Conservation (phyloP, 2,329 filamentous ascomycete species). For the Arthroderma sp. region DNA sequence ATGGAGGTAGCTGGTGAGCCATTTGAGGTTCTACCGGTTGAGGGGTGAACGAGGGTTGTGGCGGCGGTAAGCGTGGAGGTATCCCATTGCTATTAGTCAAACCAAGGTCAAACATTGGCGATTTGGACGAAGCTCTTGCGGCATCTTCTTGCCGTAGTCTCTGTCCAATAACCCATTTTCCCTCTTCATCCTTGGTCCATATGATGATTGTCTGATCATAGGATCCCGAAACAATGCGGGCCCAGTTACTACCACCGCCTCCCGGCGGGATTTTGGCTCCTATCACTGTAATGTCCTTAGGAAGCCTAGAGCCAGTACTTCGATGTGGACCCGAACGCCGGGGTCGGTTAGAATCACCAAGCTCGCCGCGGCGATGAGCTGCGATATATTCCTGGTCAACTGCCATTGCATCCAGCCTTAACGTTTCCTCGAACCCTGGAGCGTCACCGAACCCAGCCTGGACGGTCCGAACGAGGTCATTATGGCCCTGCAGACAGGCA, state of each 20-base stretch:
- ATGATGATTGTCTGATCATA: conserved; percentile 95
- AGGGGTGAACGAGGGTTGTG: too few species aligned
- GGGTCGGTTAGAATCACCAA: conserved; percentile 29
- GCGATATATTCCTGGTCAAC: conserved; percentile 62
- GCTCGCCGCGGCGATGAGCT: conserved; percentile 36
- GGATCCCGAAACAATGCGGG: conserved; percentile 89
- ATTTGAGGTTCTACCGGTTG: too few species aligned
- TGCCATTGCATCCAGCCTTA: conserved; percentile 56
- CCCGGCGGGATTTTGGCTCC: conserved; percentile 83
- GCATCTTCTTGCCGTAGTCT: conserved; percentile 53
- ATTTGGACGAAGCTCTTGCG: conserved; percentile 20
- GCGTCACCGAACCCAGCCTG: conserved; percentile 90
- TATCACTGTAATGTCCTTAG: conserved; percentile 58
- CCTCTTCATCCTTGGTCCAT: conserved; percentile 76
- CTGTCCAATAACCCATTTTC: conserved; percentile 69
- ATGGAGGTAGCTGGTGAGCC: too few species aligned
- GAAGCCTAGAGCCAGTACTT: conserved; percentile 61
- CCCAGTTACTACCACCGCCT: conserved; percentile 76
- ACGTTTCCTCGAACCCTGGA: conserved; percentile 62
- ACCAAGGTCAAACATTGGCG: too few species aligned
- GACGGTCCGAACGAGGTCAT: conserved; percentile 77
- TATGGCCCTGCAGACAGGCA: conserved; percentile 70
- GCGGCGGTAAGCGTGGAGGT: too few species aligned
- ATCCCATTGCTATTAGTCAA: too few species aligned
- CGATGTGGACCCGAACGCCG: conserved; percentile 38